These are phyloP conservation scores for Linnemannia hyalina DNA, from an alignment of 192 early-diverging fungal genomes.

Conservation along the genomic window DNA sequence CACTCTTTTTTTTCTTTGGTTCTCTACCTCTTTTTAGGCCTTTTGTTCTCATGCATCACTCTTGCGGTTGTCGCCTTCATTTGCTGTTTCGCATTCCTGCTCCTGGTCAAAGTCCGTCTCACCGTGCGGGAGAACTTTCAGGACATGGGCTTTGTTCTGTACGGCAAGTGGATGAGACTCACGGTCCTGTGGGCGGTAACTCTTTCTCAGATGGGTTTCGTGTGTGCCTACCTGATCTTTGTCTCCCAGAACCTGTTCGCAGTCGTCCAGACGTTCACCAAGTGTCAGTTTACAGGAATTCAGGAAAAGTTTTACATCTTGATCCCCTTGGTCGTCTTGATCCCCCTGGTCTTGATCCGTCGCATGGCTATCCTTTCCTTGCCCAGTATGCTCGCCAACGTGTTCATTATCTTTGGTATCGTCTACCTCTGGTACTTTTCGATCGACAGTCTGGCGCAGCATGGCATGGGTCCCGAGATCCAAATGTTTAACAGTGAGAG, in stretches of 20 bases:
- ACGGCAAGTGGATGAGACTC: conserved; percentile 50
- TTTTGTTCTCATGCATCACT: conserved; percentile 70
- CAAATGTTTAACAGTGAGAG: conserved; percentile 67
- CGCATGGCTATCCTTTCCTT: conserved; percentile 68
- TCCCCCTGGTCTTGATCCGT: conserved; percentile 78
- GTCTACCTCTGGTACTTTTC: conserved; percentile 74
- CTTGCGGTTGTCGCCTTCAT: conserved; percentile 71
- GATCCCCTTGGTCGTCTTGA: conserved; percentile 79
- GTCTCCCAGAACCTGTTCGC: conserved; percentile 86
- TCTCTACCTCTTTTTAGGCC: conserved; percentile 57
- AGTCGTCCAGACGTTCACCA: conserved; percentile 78
- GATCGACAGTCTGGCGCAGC: conserved; percentile 56
- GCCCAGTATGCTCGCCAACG: conserved; percentile 77
- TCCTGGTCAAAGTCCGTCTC: conserved; percentile 72
- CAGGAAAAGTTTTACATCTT: conserved; percentile 79
- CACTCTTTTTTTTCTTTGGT: conserved; percentile 38
- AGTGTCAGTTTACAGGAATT: conserved; percentile 65
- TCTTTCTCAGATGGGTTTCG: conserved; percentile 85
- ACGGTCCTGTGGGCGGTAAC: conserved; percentile 67
- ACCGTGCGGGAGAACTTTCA: conserved; percentile 74
- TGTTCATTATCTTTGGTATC: conserved; percentile 81
- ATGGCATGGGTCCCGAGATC: conserved; percentile 63
- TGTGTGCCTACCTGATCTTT: conserved; percentile 92
- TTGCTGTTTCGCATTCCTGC: conserved; percentile 72
- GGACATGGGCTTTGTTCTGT: conserved; percentile 49